Evolutionary conservation across 345 rosid genomes (phyloP), one percentile per base, ranked within the genome.

Genomic region (Citrus reticulata): DNA sequence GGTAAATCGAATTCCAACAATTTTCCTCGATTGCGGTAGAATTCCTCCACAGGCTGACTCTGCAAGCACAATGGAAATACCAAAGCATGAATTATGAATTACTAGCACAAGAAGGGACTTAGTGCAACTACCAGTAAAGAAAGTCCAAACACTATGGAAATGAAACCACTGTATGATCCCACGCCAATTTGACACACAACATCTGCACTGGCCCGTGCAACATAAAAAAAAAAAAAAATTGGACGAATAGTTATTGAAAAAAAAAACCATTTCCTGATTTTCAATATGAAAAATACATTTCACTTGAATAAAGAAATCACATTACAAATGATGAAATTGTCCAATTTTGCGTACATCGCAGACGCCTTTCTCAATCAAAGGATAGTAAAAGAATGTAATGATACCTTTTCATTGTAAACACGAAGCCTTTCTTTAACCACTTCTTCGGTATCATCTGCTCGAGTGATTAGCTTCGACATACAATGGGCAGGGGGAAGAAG

Each of bases 1-100:
- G 98, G 99, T 79, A 96, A 84, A 62, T 90, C 86, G 60, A 96
- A 96, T 85, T 92, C 98, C 89, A 92, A 79, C 57, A 96, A 84
- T 79, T 90, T 94, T 42, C 92, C 97, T 72, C 78, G 86, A 72
- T 55, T 86, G 22, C 89, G 91, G 86, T 94, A 96, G 84, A 86
- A 94, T 5, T 87, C 97, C 85, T 96, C 98, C 74, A 94, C 86
- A 46, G 99, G 99, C 76, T 81, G 95, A 85, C 97, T 92, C 99
- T 96, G 93, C 83, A 80, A 82, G 58, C 70, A 82, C 51, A 81
- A 70, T 10, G 78, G 4, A 17, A 2, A 22, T 35, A 19, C 14
- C 64, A 19, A 66, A 62, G 19, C 39, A 63, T 16, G 72, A 35
- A 49, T 70, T 60, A 63, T 20, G 72, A 35, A 49, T 70, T 54